Evolutionary conservation across 805 yeast genomes (phyloP).

Genomic region (Ogataea haglerorum): DNA sequence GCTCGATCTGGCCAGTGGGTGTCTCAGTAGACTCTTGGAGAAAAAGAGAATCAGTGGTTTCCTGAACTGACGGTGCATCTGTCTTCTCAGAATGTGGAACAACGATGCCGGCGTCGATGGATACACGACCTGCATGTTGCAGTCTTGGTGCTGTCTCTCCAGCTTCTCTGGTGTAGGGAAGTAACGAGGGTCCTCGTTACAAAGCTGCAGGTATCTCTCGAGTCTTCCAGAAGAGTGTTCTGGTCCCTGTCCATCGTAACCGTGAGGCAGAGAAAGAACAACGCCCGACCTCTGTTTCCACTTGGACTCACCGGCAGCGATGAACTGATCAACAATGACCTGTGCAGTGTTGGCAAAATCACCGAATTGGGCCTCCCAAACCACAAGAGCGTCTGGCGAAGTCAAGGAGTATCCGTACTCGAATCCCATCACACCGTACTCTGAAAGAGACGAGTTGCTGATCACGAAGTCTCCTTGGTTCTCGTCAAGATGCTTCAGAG

Average conservation of each 20-base stretch:
- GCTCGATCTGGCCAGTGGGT: constrained; percentile 91
- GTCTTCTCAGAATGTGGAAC: constrained; percentile 97
- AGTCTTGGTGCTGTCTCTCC: constrained; percentile 97
- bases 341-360: constrained; percentile 99
- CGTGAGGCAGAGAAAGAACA: constrained; percentile 94
- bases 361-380: constrained; percentile 99
- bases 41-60: constrained; percentile 83
- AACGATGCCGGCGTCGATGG: constrained; percentile 97
- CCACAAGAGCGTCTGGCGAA: constrained; percentile 93
- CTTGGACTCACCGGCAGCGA: constrained; percentile 94
- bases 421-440: constrained; percentile 98
- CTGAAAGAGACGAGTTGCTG: constrained; percentile 93
- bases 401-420: constrained; percentile 98
- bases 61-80: constrained; percentile 99
- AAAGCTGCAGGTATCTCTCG: constrained; percentile 92
- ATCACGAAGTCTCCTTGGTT: constrained; percentile 85
- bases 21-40: constrained; percentile 93
- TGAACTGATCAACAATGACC: constrained; percentile 94
- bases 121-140: constrained; percentile 96
- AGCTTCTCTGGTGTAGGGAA: constrained; percentile 90
- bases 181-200: constrained; percentile 91
- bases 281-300: constrained; percentile 99
- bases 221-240: constrained; percentile 98
- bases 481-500: constrained; percentile 74
- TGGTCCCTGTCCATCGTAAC: constrained; percentile 99